A percentile compares a stretch with the other conserved stretches of the same genome.
phyloP scores from a whole-genome alignment of 495 filamentous ascomycete species.

The Baudoinia panamericana region DNA sequence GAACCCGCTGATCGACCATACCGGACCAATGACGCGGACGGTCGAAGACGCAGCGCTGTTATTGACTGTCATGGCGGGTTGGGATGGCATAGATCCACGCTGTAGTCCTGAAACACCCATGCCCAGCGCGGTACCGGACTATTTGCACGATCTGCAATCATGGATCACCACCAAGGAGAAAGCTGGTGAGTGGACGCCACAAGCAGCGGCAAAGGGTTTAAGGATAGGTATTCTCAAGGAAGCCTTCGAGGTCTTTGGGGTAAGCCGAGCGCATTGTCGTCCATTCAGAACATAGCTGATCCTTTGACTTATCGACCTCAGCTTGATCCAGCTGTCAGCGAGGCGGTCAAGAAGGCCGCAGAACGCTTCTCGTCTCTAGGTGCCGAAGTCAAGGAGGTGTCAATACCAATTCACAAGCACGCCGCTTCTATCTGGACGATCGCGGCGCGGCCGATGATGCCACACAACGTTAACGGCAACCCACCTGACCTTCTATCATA shows the following conservation, averaged over 20 bases:
- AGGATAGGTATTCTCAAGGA: slow-evolving; percentile 41
- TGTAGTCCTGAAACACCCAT: slow-evolving; percentile 9
- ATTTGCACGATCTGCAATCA: slow-evolving; percentile 26
- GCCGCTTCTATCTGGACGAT: slow-evolving; percentile 41
- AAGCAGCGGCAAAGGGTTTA: slow-evolving; percentile 6
- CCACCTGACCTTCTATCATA: slow-evolving; percentile 32
- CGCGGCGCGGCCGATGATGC: slow-evolving; percentile 33
- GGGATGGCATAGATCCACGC: slow-evolving; percentile 43
- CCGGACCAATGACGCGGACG: slow-evolving; percentile 33
- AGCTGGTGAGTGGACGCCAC: slow-evolving; percentile 30
- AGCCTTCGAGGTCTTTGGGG: slow-evolving; percentile 34
- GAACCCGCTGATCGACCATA: slow-evolving; percentile 28
- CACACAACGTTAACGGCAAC: slow-evolving; percentile 30
- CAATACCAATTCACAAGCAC: slow-evolving; percentile 38
- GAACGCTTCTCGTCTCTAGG: slow-evolving; percentile 37
- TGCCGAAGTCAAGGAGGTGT: slow-evolving; percentile 39
- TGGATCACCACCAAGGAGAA: slow-evolving; percentile 22
- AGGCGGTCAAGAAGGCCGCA: slow-evolving; percentile 33
- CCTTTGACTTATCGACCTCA: no score
- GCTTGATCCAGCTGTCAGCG: slow-evolving; percentile 35
- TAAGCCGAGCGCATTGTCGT: no score
- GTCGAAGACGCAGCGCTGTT: slow-evolving; percentile 39
- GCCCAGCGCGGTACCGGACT: slow-evolving; percentile 24
- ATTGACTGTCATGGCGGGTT: slow-evolving; percentile 40
- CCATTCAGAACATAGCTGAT: no score